Evolutionary conservation across 208 protist species (phyloP).

Genomic region (Crithidia bombi): DNA sequence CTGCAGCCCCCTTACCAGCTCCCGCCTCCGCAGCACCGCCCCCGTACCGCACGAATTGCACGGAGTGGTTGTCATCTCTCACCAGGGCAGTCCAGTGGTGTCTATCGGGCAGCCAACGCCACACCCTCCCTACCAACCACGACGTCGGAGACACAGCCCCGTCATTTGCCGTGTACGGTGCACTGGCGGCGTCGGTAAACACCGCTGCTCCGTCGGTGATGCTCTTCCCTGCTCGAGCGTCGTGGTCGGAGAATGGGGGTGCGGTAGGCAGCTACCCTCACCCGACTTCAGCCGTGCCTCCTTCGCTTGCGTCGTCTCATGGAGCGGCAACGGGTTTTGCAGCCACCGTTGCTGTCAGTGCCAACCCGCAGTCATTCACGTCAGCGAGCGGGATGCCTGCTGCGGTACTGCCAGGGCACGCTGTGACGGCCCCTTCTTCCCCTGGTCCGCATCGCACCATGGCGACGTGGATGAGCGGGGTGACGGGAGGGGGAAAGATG

Average conservation of each 20-base stretch:
- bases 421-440: background rate
- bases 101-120: background rate
- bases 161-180: background rate
- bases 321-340: no score
- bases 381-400: background rate
- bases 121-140: background rate
- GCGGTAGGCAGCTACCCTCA: background rate
- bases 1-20: background rate
- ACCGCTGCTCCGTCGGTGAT: background rate
- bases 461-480: background rate
- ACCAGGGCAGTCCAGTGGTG: conserved; percentile 17
- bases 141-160: background rate
- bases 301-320: no score
- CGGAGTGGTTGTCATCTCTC: conserved; percentile 30
- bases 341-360: background rate
- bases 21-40: background rate
- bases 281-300: background rate
- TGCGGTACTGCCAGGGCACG: background rate
- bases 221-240: background rate
- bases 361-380: background rate
- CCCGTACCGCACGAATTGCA: conserved; percentile 39
- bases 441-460: background rate
- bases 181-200: background rate
- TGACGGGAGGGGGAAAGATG: background rate
- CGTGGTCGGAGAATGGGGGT: background rate